phyloP scores from a whole-genome alignment of 257 asterid genomes.

The Echium plantagineum region DNA sequence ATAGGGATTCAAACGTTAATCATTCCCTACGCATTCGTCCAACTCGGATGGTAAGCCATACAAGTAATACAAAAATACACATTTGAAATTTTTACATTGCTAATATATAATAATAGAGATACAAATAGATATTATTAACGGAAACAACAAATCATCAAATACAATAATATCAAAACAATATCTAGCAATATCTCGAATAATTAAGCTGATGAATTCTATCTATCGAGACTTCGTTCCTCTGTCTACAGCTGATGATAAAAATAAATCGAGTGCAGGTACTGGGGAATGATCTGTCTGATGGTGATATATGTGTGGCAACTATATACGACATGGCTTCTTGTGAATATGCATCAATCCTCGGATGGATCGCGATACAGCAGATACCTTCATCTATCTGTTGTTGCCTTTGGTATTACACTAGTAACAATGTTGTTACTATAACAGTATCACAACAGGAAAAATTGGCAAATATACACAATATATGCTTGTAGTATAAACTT shows the following conservation, averaged over 20 bases:
- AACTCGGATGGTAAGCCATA: slow-evolving; percentile 57
- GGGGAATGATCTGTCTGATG: slow-evolving; percentile 35
- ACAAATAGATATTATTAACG: too few species aligned
- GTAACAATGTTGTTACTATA: too few species aligned
- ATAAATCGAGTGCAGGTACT: slow-evolving; percentile 22
- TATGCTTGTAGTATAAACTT: too few species aligned
- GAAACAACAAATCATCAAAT: too few species aligned
- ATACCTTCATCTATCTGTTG: slow-evolving; percentile 39
- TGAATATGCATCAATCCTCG: slow-evolving; percentile 48
- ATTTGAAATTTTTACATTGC: too few species aligned
- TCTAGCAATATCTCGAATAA: not conserved
- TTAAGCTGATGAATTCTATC: not conserved
- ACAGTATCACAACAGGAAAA: too few species aligned
- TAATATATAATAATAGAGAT: too few species aligned
- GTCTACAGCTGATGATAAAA: not conserved
- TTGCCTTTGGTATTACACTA: slow-evolving; percentile 37
- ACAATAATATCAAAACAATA: too few species aligned
- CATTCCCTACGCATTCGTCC: slow-evolving; percentile 48
- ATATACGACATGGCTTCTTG: slow-evolving; percentile 53
- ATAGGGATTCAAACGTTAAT: slow-evolving; percentile 46
- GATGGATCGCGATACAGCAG: slow-evolving; percentile 46
- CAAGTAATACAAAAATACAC: too few species aligned
- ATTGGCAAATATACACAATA: too few species aligned
- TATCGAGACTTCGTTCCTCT: not conserved
- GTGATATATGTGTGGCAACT: slow-evolving; percentile 47